Base-by-base conservation (phyloP, 495 filamentous ascomycete genomes). In the Penicillium malachiteum region DNA sequence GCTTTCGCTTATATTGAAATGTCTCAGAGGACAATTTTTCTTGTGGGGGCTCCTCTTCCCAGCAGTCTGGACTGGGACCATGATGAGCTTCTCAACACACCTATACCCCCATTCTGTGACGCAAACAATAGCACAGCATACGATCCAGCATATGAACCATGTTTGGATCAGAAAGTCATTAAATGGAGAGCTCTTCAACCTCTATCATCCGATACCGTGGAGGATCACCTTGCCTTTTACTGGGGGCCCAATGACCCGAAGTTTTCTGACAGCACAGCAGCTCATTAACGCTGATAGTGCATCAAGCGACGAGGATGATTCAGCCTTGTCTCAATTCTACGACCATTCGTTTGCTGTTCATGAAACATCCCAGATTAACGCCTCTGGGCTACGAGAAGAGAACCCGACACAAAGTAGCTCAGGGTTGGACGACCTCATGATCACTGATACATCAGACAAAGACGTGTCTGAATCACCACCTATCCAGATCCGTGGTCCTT, bases 271-370 rank as follows among this genome's bases (percentile, higher is more conserved):
- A 2, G 71, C 75, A 17, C 55, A 70, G 16, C 70, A 79, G 52
- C 74, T 75, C 48, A 63, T 56, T 38, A 63, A 54, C 42, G 56
- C 60, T 51, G 63, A 49, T 14, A 60, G 58, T 13, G 21, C 33
- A 16, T 41, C 54, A 32, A 53, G 7, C 3, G 30, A 41, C 30
- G 52, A 71, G 12, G 66, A 74, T 8, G 75, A 78, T 50, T 72
- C 78, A 5, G 52, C 68, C 6, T 67, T 82, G 10, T 78, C 84
- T 5, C 80, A 84, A 55, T 91, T 91, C 62, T 89, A 90, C 63
- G 81, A 90, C 56, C 84, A 89, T 63, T 91, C 89, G 0, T 78
- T 91, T 34, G 80, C 81, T 7, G 62, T 86, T 5, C 84, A 92
- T 57, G 78, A 87, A 55, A 60, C 63, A 1, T 70, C 67, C 7